phyloP scores from a whole-genome alignment of 768 basidiomycete genomes.

The Sistotremastrum suecicum region DNA sequence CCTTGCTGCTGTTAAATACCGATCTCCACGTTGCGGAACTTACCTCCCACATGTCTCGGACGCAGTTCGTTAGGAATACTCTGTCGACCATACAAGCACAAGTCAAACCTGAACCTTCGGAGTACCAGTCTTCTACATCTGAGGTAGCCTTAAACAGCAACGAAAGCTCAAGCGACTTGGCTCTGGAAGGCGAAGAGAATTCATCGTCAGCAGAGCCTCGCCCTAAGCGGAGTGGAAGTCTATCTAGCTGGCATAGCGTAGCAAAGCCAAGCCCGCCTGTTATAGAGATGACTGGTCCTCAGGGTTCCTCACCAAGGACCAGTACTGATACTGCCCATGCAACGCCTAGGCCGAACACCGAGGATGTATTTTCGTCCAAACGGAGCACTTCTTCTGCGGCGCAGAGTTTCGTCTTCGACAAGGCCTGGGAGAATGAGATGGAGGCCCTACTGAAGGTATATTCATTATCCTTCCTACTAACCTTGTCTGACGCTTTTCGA shows the following conservation, averaged over 20 bases:
- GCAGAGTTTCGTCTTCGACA: constrained; percentile 30
- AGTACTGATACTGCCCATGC: constrained; percentile 10
- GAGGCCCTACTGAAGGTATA: constrained; percentile 72
- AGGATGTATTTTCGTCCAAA: constrained; percentile 26
- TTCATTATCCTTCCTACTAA: neutral
- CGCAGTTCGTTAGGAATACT: constrained; percentile 87
- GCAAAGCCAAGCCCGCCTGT: constrained; percentile 24
- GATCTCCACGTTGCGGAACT: constrained; percentile 95
- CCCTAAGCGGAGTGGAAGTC: constrained; percentile 68
- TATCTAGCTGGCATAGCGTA: constrained; percentile 71
- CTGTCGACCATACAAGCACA: constrained; percentile 75
- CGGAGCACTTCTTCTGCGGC: constrained; percentile 44
- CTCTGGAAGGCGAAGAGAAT: constrained; percentile 38
- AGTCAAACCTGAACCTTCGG: constrained; percentile 37
- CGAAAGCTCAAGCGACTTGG: constrained; percentile 40
- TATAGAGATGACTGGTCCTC: constrained; percentile 9
- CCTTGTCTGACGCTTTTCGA: neutral
- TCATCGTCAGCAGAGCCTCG: constrained; percentile 24
- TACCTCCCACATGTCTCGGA: constrained; percentile 75
- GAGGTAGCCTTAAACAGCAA: constrained; percentile 57
- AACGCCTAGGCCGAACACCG: constrained; percentile 4
- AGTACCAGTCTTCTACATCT: constrained; percentile 32
- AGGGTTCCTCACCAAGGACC: constrained; percentile 14
- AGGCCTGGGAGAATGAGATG: constrained; percentile 77
- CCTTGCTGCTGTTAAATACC: constrained; percentile 87